phyloP scores from a whole-genome alignment of 2,329 filamentous ascomycete genomes.

The Apiospora kogelbergensis region DNA sequence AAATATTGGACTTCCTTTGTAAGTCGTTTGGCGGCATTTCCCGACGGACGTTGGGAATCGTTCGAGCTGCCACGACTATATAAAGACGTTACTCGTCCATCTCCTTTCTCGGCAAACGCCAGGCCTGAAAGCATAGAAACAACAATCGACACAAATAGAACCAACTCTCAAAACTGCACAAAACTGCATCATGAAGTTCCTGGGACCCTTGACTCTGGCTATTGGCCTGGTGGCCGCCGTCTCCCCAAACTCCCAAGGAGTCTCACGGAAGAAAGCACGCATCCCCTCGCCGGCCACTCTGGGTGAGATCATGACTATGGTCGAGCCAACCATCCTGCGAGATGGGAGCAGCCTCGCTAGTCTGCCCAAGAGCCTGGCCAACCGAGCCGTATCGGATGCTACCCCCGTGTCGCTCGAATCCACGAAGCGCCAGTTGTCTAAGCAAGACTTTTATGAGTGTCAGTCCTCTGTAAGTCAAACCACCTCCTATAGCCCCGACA shows the following conservation, averaged over 20 bases:
- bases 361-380: slow-evolving; percentile 22
- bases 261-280: not conserved
- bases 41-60: not conserved
- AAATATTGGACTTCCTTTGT: not conserved
- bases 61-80: not conserved
- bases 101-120: not conserved
- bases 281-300: not conserved
- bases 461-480: slow-evolving; percentile 26
- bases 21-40: not conserved
- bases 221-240: slow-evolving; percentile 24
- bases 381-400: slow-evolving; percentile 15
- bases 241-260: slow-evolving; percentile 17
- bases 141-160: not conserved
- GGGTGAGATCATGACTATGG: slow-evolving; percentile 22
- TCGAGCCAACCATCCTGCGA: slow-evolving; percentile 20
- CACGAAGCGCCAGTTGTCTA: slow-evolving; percentile 18
- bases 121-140: not conserved
- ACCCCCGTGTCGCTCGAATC: not conserved
- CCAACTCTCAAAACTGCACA: not conserved
- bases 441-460: slow-evolving; percentile 36
- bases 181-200: slow-evolving; percentile 25
- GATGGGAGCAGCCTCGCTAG: slow-evolving; percentile 24
- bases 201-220: slow-evolving; percentile 23
- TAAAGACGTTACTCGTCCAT: not conserved
- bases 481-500: slow-evolving; percentile 3